phyloP scores from a whole-genome alignment of 2,329 filamentous ascomycete species.

The Trichoderma sp. region DNA sequence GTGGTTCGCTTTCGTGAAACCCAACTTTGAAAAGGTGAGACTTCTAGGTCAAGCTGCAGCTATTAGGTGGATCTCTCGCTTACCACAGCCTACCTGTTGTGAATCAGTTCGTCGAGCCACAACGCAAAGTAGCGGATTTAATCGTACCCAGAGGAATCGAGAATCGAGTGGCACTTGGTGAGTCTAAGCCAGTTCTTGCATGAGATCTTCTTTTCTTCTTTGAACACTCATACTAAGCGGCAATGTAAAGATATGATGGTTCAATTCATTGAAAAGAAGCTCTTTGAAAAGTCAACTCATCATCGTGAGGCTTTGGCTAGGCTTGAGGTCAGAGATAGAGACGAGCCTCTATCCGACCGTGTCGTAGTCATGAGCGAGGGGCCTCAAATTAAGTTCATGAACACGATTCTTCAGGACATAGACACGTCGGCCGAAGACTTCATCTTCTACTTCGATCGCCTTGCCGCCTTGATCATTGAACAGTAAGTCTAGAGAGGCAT shows the following conservation, averaged over 20 bases:
- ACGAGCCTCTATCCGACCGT: conserved; percentile 69
- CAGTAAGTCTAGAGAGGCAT: conserved; percentile 44
- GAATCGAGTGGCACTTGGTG: conserved; percentile 85
- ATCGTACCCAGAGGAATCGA: conserved; percentile 94
- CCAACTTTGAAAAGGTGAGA: conserved; percentile 78
- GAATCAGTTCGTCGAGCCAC: conserved; percentile 78
- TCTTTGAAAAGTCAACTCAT: conserved; percentile 78
- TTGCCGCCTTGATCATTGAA: conserved; percentile 82
- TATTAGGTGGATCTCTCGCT: not conserved
- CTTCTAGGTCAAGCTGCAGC: not conserved
- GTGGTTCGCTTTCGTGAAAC: conserved; percentile 95
- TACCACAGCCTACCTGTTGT: not conserved
- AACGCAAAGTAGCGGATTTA: conserved; percentile 86
- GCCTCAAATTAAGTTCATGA: conserved; percentile 80
- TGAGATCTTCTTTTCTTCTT: not conserved
- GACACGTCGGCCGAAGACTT: conserved; percentile 82
- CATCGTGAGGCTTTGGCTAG: conserved; percentile 77
- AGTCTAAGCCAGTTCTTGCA: conserved; percentile 25
- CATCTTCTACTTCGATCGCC: conserved; percentile 93
- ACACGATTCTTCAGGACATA: conserved; percentile 82
- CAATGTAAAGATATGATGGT: conserved; percentile 74
- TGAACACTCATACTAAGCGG: conserved; percentile 10
- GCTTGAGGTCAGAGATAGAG: conserved; percentile 69
- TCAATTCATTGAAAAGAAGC: conserved; percentile 84
- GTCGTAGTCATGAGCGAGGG: conserved; percentile 74